phyloP scores from a whole-genome alignment of 1,284 basidiomycete species.

The Ustilago shanxiensis region DNA sequence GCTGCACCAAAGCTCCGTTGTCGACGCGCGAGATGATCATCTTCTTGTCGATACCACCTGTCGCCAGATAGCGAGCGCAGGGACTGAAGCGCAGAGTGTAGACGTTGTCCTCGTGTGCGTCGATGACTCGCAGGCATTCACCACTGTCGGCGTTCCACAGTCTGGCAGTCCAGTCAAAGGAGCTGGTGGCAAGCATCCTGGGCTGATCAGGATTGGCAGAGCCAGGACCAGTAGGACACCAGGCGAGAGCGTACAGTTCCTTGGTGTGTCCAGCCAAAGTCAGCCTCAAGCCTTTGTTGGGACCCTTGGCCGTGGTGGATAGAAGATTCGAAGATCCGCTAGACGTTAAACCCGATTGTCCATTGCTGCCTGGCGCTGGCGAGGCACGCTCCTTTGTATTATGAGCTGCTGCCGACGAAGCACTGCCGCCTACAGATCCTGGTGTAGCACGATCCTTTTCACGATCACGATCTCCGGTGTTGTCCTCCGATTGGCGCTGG shows the following conservation, averaged over 20 bases:
- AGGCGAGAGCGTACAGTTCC: constrained; percentile 66
- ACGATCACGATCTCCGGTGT: constrained; percentile 33
- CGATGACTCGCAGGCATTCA: constrained; percentile 62
- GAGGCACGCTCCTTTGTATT: constrained; percentile 34
- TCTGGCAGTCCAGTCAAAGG: constrained; percentile 66
- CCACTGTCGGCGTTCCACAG: constrained; percentile 69
- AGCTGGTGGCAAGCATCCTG: constrained; percentile 67
- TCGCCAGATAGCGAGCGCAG: constrained; percentile 64
- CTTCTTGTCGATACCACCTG: constrained; percentile 66
- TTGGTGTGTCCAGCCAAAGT: constrained; percentile 65
- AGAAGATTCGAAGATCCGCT: constrained; percentile 22
- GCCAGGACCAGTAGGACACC: constrained; percentile 63
- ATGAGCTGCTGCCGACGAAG: constrained; percentile 1
- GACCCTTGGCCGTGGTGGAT: constrained; percentile 41
- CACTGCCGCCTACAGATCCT: constrained; percentile 20
- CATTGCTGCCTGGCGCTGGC: constrained; percentile 36
- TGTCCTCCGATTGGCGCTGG: constrained; percentile 37
- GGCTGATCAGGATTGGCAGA: constrained; percentile 59
- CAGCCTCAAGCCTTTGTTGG: constrained; percentile 51
- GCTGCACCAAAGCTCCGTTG: constrained; percentile 54
- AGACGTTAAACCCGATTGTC: constrained; percentile 24
- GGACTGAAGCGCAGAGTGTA: constrained; percentile 66
- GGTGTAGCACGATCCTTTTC: constrained; percentile 50
- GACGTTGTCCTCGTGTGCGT: constrained; percentile 65
- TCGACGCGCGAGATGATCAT: constrained; percentile 60